These are phyloP conservation scores for Boletellus emodensis DNA, from an alignment of 768 basidiomycete genomes.

Conservation along the genomic window DNA sequence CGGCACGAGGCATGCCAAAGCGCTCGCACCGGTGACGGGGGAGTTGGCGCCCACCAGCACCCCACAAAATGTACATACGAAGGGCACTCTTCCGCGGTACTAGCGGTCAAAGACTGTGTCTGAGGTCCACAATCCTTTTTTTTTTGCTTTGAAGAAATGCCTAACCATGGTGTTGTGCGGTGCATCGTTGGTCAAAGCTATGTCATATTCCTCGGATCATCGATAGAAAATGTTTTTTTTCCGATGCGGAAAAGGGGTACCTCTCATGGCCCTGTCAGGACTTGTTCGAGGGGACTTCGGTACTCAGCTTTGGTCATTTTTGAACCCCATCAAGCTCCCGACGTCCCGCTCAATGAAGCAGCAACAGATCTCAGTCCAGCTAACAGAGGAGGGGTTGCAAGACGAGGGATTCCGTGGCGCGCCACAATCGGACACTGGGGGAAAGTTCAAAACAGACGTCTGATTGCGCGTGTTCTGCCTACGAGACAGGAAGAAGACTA, in stretches of 20 bases:
- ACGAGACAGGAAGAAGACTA: not conserved
- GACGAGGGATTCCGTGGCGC: not conserved
- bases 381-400: not conserved
- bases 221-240: not conserved
- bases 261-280: not conserved
- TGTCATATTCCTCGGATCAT: not conserved
- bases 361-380: not conserved
- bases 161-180: not conserved
- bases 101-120: not conserved
- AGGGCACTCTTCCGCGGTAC: not conserved
- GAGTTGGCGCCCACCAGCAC: conserved; percentile 12
- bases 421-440: not conserved
- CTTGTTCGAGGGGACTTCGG: not conserved
- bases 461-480: not conserved
- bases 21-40: conserved; percentile 4
- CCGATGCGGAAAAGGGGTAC: no score
- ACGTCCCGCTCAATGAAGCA: not conserved
- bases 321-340: not conserved
- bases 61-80: conserved; percentile 2
- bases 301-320: not conserved
- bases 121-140: not conserved
- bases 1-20: conserved; percentile 26
- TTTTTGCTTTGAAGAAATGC: not conserved
- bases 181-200: not conserved
- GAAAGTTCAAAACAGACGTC: not conserved